Evolutionary conservation across 139 green algal genomes (phyloP).

Genomic region (Closterium sp.): DNA sequence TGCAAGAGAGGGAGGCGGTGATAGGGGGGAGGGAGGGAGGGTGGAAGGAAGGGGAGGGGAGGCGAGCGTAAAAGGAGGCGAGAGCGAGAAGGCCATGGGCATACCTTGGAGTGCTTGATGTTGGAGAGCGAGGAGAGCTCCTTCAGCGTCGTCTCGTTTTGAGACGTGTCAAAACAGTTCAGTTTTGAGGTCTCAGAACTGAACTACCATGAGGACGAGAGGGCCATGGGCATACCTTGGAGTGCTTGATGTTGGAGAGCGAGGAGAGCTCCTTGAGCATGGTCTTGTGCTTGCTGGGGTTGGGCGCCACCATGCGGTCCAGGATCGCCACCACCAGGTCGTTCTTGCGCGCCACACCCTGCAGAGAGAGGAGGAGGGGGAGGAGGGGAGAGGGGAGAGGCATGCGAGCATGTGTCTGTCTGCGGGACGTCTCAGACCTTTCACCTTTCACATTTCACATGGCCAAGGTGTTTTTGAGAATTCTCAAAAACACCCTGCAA

Average conservation of each 20-base stretch:
- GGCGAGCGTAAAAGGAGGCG: neutral
- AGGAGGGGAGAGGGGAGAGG: neutral
- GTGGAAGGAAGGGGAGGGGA: neutral
- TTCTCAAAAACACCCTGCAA: no score
- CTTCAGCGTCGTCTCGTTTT: conserved; percentile 73
- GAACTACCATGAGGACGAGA: no score
- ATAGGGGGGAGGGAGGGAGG: neutral
- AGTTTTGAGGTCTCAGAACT: no score
- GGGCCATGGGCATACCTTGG: conserved; percentile 23
- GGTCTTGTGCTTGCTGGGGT: conserved; percentile 69
- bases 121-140: conserved; percentile 72
- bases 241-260: conserved; percentile 56
- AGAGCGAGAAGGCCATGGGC: neutral
- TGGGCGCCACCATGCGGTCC: conserved; percentile 70
- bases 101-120: neutral
- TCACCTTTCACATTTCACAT: no score
- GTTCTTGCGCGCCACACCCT: conserved; percentile 66
- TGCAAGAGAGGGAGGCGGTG: no score
- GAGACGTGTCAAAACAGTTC: no score
- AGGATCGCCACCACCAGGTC: conserved; percentile 76
- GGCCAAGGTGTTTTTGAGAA: no score
- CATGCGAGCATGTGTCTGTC: neutral
- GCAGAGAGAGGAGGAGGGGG: neutral
- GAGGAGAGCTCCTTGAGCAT: conserved; percentile 76
- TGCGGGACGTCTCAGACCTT: no score